Base-by-base conservation (phyloP, 352 stramenopile genomes). In the Elongisporangium anandrum region DNA sequence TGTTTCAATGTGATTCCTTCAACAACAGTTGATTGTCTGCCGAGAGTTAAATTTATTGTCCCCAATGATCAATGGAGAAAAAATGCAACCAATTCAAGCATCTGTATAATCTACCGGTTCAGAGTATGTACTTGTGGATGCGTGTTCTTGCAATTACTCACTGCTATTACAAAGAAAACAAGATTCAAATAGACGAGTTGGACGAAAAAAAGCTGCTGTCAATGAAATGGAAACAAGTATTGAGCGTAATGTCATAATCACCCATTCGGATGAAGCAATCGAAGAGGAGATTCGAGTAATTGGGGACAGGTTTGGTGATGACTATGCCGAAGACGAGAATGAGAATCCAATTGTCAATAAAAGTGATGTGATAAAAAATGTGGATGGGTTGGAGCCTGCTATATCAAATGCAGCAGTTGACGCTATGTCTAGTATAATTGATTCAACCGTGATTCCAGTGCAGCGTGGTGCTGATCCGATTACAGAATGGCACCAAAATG, bases 401-500 rank as follows among this genome's bases (percentile, higher is more conserved):
- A 21, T 52, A 52, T 19, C 48, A 10, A 52, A 52, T 52, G 48
- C 48, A 24, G 48, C 48, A 19, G 17, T 52, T 52, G 48, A 52
- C 8, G 17, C 8, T n/a, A 52, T 52, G 48, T 7, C 8, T 10
- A 17, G n/a, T n/a, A n/a, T n/a, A n/a, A n/a, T n/a, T n/a, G n/a
- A n/a, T n/a, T n/a, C n/a, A 52, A 17, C 8, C 8, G 6, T 21
- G 6, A 21, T 52, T 52, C 8, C 48, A n/a, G 24, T 52, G 20
- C 8, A n/a, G 48, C 48, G 48, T n/a, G 48, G 24, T 7, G 24
- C 17, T 7, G 48, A 19, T n/a, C 48, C 48, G 8, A 21, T 52
- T 52, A 52, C 48, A 7, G 48, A 52, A 52, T 52, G 48, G 48
- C n/a, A 52, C 24, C 48, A 52, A 21, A 52, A 52, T 17, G 48